phyloP scores from a whole-genome alignment of 2,329 filamentous ascomycete genomes.

The Myriosclerotinia duriaeana region DNA sequence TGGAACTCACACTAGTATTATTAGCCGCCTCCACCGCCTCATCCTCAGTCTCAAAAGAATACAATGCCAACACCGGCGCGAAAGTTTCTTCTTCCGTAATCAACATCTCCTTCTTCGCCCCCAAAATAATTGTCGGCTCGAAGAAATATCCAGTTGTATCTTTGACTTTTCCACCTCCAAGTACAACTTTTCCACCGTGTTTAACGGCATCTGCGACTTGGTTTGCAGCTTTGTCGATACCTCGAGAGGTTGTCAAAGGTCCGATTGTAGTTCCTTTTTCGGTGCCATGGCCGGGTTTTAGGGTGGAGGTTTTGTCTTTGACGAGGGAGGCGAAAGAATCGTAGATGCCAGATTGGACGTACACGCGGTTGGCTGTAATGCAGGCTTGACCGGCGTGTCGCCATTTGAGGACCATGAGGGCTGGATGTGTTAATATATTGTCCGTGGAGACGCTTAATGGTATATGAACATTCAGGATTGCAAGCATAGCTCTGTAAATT shows the following conservation, averaged over 20 bases:
- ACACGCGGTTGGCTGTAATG: constrained; percentile 64
- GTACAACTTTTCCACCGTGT: constrained; percentile 61
- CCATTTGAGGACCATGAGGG: constrained; percentile 52
- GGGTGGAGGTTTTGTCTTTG: constrained; percentile 50
- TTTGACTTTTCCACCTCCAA: constrained; percentile 57
- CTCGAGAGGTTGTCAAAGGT: constrained; percentile 56
- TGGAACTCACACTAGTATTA: constrained; percentile 47
- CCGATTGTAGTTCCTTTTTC: constrained; percentile 59
- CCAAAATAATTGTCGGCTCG: constrained; percentile 63
- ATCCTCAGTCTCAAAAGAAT: constrained; percentile 64
- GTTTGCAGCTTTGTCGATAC: constrained; percentile 54
- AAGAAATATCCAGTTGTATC: constrained; percentile 63
- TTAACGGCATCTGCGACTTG: constrained; percentile 65
- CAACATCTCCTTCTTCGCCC: constrained; percentile 58
- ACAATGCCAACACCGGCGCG: constrained; percentile 62
- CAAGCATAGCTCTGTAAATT: no score
- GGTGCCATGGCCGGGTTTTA: constrained; percentile 62
- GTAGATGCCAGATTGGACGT: constrained; percentile 62
- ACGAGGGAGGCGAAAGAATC: constrained; percentile 59
- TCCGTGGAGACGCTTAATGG: neutral
- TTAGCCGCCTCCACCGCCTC: constrained; percentile 61
- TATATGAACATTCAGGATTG: constrained; percentile 2
- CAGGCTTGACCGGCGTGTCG: constrained; percentile 64
- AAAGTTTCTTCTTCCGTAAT: constrained; percentile 63
- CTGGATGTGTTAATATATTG: constrained; percentile 15